phyloP scores from a whole-genome alignment of 495 filamentous ascomycete species.

The Penicillium lagena region DNA sequence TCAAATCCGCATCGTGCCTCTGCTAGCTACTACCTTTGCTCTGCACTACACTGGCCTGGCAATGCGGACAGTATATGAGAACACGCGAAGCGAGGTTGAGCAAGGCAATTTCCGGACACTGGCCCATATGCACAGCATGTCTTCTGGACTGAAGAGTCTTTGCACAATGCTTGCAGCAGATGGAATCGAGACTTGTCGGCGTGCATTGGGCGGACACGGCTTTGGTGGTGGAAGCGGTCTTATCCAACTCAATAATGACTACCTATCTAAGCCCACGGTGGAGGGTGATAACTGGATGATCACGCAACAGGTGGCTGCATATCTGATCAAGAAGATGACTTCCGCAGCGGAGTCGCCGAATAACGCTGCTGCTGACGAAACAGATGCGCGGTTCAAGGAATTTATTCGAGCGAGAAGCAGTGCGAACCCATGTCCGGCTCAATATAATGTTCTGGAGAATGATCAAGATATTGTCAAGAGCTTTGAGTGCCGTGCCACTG shows the following conservation, averaged over 20 bases:
- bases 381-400: slow-evolving; percentile 15
- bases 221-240: slow-evolving; percentile 43
- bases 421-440: not conserved
- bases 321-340: slow-evolving; percentile 43
- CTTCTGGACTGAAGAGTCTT: slow-evolving; percentile 43
- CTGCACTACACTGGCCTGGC: slow-evolving; percentile 41
- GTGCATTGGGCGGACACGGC: slow-evolving; percentile 44
- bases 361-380: slow-evolving; percentile 8
- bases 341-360: slow-evolving; percentile 17
- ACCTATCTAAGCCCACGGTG: slow-evolving; percentile 43
- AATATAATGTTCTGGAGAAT: slow-evolving; percentile 11
- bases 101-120: slow-evolving; percentile 32
- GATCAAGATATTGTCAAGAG: slow-evolving; percentile 33
- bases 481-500: slow-evolving; percentile 36
- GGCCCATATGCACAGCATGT: slow-evolving; percentile 42
- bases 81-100: slow-evolving; percentile 31
- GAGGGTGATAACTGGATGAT: slow-evolving; percentile 53
- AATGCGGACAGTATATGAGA: slow-evolving; percentile 33
- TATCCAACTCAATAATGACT: slow-evolving; percentile 40
- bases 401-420: slow-evolving; percentile 8
- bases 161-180: slow-evolving; percentile 42
- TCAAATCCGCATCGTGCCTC: slow-evolving; percentile 40
- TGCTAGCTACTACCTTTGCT: slow-evolving; percentile 42
- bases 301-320: slow-evolving; percentile 41
- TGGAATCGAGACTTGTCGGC: slow-evolving; percentile 43